Conservation (phyloP, 164 flowering plant species). For the Berberis vulgaris region DNA sequence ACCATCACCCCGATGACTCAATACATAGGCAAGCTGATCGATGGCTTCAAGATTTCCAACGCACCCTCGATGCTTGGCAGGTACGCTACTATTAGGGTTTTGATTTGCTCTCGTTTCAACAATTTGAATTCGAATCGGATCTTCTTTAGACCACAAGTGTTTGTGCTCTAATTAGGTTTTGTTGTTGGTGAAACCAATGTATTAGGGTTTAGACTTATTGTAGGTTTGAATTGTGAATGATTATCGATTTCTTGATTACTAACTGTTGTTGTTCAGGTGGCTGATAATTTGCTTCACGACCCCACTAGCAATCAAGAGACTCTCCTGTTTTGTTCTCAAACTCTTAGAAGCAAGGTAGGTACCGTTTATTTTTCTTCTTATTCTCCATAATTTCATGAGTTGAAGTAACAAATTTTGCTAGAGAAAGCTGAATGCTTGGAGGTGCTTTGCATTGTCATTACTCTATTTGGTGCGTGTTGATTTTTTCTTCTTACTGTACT, state of each 20-base stretch:
- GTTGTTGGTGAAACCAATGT: no score
- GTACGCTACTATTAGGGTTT: conserved; percentile 18
- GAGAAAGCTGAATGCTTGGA: not conserved
- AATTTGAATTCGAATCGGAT: not conserved
- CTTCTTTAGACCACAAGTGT: no score
- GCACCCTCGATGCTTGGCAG: conserved; percentile 98
- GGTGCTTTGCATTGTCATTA: not conserved
- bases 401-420: no score
- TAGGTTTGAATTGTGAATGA: no score
- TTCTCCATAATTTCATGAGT: no score
- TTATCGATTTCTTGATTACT: not conserved
- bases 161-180: no score
- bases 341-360: conserved; percentile 92
- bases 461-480: not conserved
- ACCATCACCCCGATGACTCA: conserved; percentile 86
- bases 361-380: not conserved
- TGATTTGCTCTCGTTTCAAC: not conserved
- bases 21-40: conserved; percentile 89
- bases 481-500: not conserved
- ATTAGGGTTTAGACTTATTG: no score
- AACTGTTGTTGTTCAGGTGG: conserved; percentile 42
- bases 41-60: conserved; percentile 97
- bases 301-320: conserved; percentile 83
- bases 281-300: conserved; percentile 97
- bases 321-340: conserved; percentile 88